These are phyloP conservation scores for Ceriops decandra DNA, from an alignment of 345 rosid genomes.

Conservation along the genomic window DNA sequence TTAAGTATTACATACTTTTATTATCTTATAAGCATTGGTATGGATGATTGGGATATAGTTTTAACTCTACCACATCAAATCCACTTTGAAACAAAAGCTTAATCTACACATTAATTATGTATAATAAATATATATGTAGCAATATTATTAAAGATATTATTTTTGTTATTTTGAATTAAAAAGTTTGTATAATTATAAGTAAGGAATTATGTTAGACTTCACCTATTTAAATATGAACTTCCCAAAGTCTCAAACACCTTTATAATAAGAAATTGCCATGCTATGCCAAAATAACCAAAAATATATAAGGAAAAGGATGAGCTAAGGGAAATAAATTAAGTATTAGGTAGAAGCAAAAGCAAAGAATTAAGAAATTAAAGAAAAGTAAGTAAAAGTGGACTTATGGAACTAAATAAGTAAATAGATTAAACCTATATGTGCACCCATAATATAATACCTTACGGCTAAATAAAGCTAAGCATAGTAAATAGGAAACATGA, in stretches of 20 bases:
- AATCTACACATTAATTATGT: conserved; percentile 47
- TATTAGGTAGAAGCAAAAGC: not conserved
- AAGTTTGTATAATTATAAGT: not conserved
- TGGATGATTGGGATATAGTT: conserved; percentile 87
- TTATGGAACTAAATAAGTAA: not conserved
- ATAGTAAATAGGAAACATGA: not conserved
- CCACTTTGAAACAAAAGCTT: conserved; percentile 97
- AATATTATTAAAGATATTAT: not conserved
- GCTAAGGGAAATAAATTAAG: not conserved
- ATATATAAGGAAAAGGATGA: not conserved
- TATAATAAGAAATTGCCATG: conserved; percentile 16
- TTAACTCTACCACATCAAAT: conserved; percentile 77
- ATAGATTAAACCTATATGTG: not conserved
- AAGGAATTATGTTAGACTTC: conserved; percentile 19
- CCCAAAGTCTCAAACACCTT: conserved; percentile 98
- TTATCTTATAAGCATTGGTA: conserved; percentile 94
- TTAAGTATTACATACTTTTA: conserved; percentile 86
- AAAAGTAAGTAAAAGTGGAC: not conserved
- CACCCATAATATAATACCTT: not conserved
- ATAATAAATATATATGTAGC: conserved; percentile 1
- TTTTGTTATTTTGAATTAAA: no score
- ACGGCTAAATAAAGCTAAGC: no score
- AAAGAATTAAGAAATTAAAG: conserved; percentile 1
- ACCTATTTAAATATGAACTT: conserved; percentile 99
- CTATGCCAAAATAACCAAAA: conserved; percentile 5